Base-by-base conservation (phyloP, 176 grass and related monocot species). In the Poa pratensis region DNA sequence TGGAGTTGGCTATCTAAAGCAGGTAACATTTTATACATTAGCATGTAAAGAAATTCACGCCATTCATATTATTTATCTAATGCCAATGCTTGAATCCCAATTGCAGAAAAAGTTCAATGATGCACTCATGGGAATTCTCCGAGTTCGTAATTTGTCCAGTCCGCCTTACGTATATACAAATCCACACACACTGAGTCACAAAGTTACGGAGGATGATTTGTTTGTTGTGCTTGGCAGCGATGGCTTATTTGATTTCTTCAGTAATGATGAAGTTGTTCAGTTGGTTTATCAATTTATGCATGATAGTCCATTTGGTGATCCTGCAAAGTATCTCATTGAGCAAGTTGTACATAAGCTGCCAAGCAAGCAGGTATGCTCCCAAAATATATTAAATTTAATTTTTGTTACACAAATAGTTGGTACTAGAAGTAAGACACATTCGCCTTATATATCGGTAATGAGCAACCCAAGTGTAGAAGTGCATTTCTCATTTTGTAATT, bases 171-270 rank as follows among this genome's bases (percentile, higher is more conserved):
- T 99, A 70, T 82, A 84, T 83, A 92, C 91, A 82, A 88, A 91
- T 84, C 92, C 97, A 18, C 94, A 96, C 86, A 99, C 97, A 28
- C 76, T 94, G 52, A 88, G 81, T 78, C 94, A 96, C 63, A 87
- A 84, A 78, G 88, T 99, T 74, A 78, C 86, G 32, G 82, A 92
- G 40, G 88, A 92, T 14, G 97, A 99, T 59, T 79, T 96, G 76
- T 99, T 99, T 88, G 90, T 96, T 79, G 92, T 99, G 57, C 86
- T 99, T 71, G 97, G 97, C 12, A 99, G 97, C 55, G 97, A 99
- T 73, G 97, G 97, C 39, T 88, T 99, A 67, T 99, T 96, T 63
- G 97, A 99, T 89, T 99, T 99, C 84, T 96, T 96, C 78, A 86
- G 75, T 49, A 99, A 96, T 23, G 82, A 96, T 85, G 90, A 99